A percentile compares a stretch with the other conserved stretches of the same genome.
Evolutionary conservation across 2,329 filamentous ascomycete species (phyloP).

Genomic region (Colletotrichum endophyticum): DNA sequence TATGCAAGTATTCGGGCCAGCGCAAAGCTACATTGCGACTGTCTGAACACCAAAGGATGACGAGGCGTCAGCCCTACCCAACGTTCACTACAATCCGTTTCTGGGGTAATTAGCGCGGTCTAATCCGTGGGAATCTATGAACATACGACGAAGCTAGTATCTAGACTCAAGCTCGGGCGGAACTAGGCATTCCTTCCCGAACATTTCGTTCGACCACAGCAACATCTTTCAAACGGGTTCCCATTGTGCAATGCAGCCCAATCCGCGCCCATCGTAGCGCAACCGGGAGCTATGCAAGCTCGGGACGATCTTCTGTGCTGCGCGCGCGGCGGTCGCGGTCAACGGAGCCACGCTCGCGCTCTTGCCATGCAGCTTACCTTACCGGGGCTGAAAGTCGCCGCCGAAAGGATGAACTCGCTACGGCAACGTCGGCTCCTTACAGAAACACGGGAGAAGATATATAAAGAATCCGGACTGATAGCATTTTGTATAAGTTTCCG

Average conservation of each 20-base stretch:
- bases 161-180: background rate
- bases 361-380: background rate
- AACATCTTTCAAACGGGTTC: fast-evolving
- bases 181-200: background rate
- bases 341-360: background rate
- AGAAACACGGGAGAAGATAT: fast-evolving
- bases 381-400: background rate
- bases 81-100: background rate
- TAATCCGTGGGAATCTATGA: background rate
- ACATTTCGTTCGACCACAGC: background rate
- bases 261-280: background rate
- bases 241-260: background rate
- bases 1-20: background rate
- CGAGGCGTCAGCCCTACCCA: background rate
- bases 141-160: background rate
- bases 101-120: background rate
- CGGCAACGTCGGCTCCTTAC: background rate
- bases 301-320: background rate
- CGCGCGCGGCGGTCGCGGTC: background rate
- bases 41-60: background rate
- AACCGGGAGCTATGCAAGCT: background rate
- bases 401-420: background rate
- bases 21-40: background rate
- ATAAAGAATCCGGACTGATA: fast-evolving
- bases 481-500: fast-evolving